Base-by-base conservation (phyloP, 352 stramenopile species). In the Phytophthora crassamura region DNA sequence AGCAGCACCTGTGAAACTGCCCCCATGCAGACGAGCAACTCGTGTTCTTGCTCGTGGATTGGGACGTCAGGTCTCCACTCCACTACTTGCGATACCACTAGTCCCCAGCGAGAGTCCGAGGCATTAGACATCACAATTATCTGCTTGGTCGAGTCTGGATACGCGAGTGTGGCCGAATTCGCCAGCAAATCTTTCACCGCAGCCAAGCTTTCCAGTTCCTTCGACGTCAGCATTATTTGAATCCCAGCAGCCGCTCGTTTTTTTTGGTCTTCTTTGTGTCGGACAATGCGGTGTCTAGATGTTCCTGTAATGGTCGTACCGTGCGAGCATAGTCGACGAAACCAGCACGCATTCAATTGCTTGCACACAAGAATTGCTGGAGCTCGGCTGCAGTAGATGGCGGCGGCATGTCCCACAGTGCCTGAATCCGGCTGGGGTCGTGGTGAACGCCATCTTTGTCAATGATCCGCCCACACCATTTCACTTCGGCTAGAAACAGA, bases 381-480 rank as follows among this genome's bases (percentile, higher is more conserved):
- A 76, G 39, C n/a, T 72, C 60, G 6, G 43, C 64, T 5, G 57
- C 60, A 30, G 18, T 62, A 3, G 56, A 18, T 9, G 38, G 28
- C 0, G 36, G 12, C 0, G 54, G 40, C 28, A 64, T 55, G 1
- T 54, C 16, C 1, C 38, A 15, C 0, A 73, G 30, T 6, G 63
- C 51, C 7, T 56, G n/a, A 10, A 74, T 36, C 0, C 56, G 32
- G 6, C 41, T 22, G 0, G 66, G 51, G 11, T 69, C 57, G 16
- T 73, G 55, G 1, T 32, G 8, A 14, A 75, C 35, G 4, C 57
- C 56, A 30, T 48, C 8, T 4, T 51, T 45, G n/a, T 64, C 59
- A 14, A 78, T 67, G 3, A 74, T 56, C 11, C 34, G 20, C 1
- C 66, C 63, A 12, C 67, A 77, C 67, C 72, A 77, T 5, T 3